These are phyloP conservation scores for Candida hispaniensis DNA, from an alignment of 805 yeast genomes.

Conservation along the genomic window DNA sequence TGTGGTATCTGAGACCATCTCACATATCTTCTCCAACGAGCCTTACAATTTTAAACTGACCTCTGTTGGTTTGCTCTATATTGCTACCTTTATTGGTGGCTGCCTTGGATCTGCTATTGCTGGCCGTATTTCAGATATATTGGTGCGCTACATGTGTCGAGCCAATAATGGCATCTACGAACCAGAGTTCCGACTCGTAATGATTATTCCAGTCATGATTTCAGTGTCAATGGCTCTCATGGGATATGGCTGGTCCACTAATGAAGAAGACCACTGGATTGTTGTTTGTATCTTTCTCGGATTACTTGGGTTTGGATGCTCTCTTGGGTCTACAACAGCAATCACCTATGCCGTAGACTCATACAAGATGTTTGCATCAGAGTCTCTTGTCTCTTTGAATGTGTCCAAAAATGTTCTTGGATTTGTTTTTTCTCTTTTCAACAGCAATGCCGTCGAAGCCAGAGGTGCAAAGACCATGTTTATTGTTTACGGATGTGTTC, in stretches of 20 bases:
- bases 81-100: slow-evolving; percentile 49
- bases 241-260: slow-evolving; percentile 55
- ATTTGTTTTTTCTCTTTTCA: slow-evolving; percentile 46
- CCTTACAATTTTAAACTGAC: slow-evolving; percentile 40
- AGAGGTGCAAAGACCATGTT: slow-evolving; percentile 39
- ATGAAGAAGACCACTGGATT: slow-evolving; percentile 39
- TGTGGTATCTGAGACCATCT: slow-evolving; percentile 46
- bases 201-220: slow-evolving; percentile 42
- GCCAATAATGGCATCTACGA: slow-evolving; percentile 47
- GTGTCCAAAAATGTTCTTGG: slow-evolving; percentile 45
- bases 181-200: slow-evolving; percentile 49
- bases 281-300: slow-evolving; percentile 50
- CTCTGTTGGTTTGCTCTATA: slow-evolving; percentile 43
- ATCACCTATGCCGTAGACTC: slow-evolving; percentile 50
- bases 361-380: slow-evolving; percentile 47
- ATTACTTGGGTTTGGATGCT: slow-evolving; percentile 47
- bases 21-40: slow-evolving; percentile 36
- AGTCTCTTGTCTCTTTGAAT: slow-evolving; percentile 47
- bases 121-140: slow-evolving; percentile 40
- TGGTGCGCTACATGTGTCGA: slow-evolving; percentile 37
- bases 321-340: slow-evolving; percentile 50
- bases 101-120: slow-evolving; percentile 45
- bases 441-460: slow-evolving; percentile 35
- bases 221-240: slow-evolving; percentile 41
- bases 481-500: slow-evolving; percentile 43